Conservation (phyloP, 805 yeast genomes). For the Tetrapisispora phaffii region DNA sequence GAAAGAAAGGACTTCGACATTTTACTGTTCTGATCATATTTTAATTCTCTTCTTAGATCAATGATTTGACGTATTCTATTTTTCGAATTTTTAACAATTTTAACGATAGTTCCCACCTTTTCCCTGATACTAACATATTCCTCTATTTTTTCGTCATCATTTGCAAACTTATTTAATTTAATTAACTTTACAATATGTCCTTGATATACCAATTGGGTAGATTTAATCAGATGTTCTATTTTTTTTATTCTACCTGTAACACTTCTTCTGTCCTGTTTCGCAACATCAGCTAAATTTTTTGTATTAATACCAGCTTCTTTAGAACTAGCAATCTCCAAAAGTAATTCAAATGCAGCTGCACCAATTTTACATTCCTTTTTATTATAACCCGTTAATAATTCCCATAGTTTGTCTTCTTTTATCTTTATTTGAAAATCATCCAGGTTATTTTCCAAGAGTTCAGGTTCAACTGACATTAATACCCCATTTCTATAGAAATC, state of each 20-base stretch:
- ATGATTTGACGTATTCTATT: constrained; percentile 48
- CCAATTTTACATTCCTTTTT: constrained; percentile 46
- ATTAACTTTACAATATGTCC: constrained; percentile 47
- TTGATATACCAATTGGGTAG: constrained; percentile 31
- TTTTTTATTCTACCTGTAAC: constrained; percentile 52
- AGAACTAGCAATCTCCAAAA: constrained; percentile 50
- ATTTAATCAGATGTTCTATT: constrained; percentile 42
- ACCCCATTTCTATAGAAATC: not conserved
- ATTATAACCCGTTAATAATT: constrained; percentile 46
- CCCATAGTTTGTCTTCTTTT: constrained; percentile 47
- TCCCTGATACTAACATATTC: constrained; percentile 24
- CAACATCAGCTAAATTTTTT: constrained; percentile 41
- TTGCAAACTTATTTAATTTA: constrained; percentile 39
- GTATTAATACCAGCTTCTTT: constrained; percentile 52
- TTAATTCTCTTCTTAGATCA: constrained; percentile 53
- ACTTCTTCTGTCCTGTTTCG: constrained; percentile 66
- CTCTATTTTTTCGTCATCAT: constrained; percentile 9
- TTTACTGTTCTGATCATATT: constrained; percentile 35
- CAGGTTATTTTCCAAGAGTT: not conserved
- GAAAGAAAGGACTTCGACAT: constrained; percentile 40
- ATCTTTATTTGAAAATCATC: constrained; percentile 28
- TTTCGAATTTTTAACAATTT: constrained; percentile 47
- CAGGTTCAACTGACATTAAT: constrained; percentile 2
- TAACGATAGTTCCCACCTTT: constrained; percentile 33
- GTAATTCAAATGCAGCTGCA: constrained; percentile 42